Evolutionary conservation across 176 grass and related monocot genomes (phyloP), one percentile per base, ranked within the genome.

Genomic region (Raddia guianensis): DNA sequence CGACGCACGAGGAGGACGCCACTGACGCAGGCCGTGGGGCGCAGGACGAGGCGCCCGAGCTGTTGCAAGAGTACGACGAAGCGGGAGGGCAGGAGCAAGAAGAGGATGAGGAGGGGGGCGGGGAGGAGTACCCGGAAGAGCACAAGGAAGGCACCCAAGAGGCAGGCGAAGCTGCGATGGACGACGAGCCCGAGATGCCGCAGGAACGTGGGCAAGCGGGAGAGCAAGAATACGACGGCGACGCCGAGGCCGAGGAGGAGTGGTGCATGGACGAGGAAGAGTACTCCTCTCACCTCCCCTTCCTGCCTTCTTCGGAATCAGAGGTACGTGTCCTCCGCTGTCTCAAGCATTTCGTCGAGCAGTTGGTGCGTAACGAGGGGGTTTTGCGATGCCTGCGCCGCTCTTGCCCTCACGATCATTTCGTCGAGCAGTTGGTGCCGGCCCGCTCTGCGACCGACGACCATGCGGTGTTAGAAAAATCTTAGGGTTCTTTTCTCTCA

Each of bases 241-340:
- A 57, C 16, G 81, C 70, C 2, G 27, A 27, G 27, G 27, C 27
- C 27, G 79, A 57, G 42, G 76, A 64, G 6, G 92, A 72, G 0
- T 40, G 37, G 37, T 40, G 37, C 37, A 40, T 40, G 37, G 76
- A 84, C 0, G 87, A 76, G 12, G 87, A 80, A 27, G 89, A 85
- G 15, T 83, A 88, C 77, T 84, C 90, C 44, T 82, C 76, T 18
- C 92, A 98, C 59, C 96, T 98, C 16, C 96, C 96, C 62, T 85
- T 98, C 68, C 84, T 92, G 13, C 87, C 87, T 10, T 73, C 83
- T 56, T 84, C 95, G n/a, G 90, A 91, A 71, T 91, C 90, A 46
- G 90, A 95, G 90, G 95, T 95, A 83, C 19, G 37, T 48, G 10
- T n/a, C 55, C 5, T 2, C 4, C 33, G 13, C 8, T 3, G 35